Percentiles rank a stretch among this genome's conserved stretches.
phyloP scores from a whole-genome alignment of 306 rosid species.

The Clitoria ternatea region DNA sequence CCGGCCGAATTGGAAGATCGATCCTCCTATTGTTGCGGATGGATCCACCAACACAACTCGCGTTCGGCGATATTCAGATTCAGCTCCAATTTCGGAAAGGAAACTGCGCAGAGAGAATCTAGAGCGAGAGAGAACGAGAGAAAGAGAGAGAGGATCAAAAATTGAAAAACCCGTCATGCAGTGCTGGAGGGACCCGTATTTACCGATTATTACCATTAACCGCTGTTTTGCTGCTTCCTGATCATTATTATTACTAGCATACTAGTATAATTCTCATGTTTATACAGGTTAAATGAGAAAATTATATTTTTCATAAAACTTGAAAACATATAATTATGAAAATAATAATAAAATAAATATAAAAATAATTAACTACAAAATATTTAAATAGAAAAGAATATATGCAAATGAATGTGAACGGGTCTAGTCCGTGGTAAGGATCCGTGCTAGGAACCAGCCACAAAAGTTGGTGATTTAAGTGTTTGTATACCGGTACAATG shows the following conservation, averaged over 20 bases:
- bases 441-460: no score
- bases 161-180: not conserved
- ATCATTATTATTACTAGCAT: not conserved
- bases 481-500: no score
- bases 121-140: not conserved
- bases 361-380: no score
- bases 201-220: not conserved
- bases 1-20: conserved; percentile 32
- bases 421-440: no score
- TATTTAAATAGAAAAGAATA: no score
- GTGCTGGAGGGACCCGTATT: not conserved
- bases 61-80: not conserved
- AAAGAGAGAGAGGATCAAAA: not conserved
- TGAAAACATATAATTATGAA: no score
- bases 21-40: not conserved
- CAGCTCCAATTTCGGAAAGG: not conserved
- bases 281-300: no score
- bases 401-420: no score
- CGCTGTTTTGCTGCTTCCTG: not conserved
- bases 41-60: not conserved
- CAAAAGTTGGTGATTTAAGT: no score
- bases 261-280: no score
- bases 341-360: no score
- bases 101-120: not conserved
- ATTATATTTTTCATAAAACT: no score